Conservation (phyloP, 805 yeast species). For the Candida broadrunensis region DNA sequence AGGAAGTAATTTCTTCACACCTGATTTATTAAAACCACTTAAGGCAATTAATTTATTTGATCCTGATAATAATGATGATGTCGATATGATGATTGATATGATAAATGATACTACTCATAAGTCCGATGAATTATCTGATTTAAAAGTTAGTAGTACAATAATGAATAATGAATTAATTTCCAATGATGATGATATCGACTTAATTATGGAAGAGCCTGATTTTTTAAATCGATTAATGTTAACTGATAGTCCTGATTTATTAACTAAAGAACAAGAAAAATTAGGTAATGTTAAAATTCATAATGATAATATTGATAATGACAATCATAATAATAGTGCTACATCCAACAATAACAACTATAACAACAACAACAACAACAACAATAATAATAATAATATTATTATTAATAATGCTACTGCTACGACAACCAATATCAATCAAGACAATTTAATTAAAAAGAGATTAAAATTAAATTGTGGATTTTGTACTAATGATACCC, state of each 20-base stretch:
- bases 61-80: constrained; percentile 5
- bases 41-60: constrained; percentile 8
- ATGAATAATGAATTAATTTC: not conserved
- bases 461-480: constrained; percentile 28
- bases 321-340: not conserved
- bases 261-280: constrained; percentile 2
- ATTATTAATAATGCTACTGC: not conserved
- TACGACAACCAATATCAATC: constrained; percentile 2
- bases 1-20: constrained; percentile 5
- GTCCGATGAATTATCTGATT: not conserved
- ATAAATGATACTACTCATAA: not conserved
- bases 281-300: constrained; percentile 7
- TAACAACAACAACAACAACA: not conserved
- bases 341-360: not conserved
- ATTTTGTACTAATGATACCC: constrained; percentile 36
- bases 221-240: constrained; percentile 7
- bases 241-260: constrained; percentile 1
- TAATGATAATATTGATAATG: not conserved
- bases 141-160: not conserved
- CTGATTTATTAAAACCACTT: constrained; percentile 11
- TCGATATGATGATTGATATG: constrained; percentile 3
- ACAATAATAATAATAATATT: not conserved
- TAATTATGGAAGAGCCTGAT: constrained; percentile 10
- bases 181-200: constrained; percentile 4
- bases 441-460: constrained; percentile 10